phyloP scores from a whole-genome alignment of 345 rosid genomes.

The Mallotus nudiflorus region DNA sequence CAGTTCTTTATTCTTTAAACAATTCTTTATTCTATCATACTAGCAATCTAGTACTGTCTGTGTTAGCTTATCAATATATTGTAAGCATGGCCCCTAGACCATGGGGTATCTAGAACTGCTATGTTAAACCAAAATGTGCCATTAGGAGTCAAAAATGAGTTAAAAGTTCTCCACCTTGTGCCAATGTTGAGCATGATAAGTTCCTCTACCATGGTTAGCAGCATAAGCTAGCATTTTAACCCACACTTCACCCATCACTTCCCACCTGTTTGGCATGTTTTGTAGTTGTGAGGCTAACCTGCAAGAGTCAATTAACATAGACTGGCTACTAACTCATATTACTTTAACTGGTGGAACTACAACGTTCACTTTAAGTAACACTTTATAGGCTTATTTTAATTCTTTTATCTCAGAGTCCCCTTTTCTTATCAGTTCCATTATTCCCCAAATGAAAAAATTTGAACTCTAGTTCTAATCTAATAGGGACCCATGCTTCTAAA shows the following conservation, averaged over 20 bases:
- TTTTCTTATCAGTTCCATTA: conserved; percentile 2
- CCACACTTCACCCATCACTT: conserved; percentile 25
- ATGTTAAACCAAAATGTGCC: conserved; percentile 60
- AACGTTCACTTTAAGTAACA: conserved; percentile 16
- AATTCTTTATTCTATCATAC: not conserved
- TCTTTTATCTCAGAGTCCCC: not conserved
- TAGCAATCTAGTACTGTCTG: not conserved
- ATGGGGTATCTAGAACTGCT: conserved; percentile 39
- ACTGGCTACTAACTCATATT: conserved; percentile 33
- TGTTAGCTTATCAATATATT: conserved; percentile 1
- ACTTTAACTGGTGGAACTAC: conserved; percentile 8
- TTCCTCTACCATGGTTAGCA: conserved; percentile 25
- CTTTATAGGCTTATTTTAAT: not conserved
- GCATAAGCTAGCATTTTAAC: conserved; percentile 22
- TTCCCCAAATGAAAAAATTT: not conserved
- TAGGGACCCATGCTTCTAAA: not conserved
- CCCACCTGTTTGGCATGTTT: not conserved
- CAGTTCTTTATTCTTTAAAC: too few species aligned
- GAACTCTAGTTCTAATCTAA: not conserved
- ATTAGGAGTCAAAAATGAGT: conserved; percentile 51
- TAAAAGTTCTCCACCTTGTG: conserved; percentile 56
- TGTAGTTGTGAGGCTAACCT: conserved; percentile 15
- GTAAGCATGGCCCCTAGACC: conserved; percentile 43
- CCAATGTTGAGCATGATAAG: conserved; percentile 45
- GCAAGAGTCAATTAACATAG: conserved; percentile 33